Percentiles rank a stretch among this genome's conserved stretches.
phyloP scores from a whole-genome alignment of 179 eudicot genomes.

The Spergularia azorica region DNA sequence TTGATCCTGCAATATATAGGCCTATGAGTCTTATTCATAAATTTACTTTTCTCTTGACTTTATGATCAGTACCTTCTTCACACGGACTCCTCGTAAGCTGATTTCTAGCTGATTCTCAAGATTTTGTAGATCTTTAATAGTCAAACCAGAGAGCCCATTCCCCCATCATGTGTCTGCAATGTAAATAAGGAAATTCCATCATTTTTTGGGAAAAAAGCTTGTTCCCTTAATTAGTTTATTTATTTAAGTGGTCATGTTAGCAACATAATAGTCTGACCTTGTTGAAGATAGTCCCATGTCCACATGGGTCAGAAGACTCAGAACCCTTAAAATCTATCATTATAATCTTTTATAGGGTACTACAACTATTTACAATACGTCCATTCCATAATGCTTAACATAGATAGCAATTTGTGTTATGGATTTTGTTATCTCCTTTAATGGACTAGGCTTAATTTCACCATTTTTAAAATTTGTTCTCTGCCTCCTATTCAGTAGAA shows the following conservation, averaged over 20 bases:
- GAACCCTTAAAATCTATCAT: neutral
- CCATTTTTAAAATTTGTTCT: neutral
- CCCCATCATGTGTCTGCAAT: slow-evolving; percentile 46
- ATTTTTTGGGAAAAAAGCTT: neutral
- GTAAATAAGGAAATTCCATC: slow-evolving; percentile 7
- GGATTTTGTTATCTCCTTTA: slow-evolving; percentile 4
- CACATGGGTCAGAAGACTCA: too few species aligned
- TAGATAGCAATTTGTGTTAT: neutral
- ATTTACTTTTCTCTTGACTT: neutral
- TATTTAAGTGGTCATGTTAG: neutral
- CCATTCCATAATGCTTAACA: neutral
- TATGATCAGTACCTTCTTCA: slow-evolving; percentile 35
- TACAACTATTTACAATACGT: neutral
- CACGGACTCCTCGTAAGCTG: slow-evolving; percentile 46
- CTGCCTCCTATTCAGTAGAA: neutral
- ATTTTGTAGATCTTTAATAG: slow-evolving; percentile 41
- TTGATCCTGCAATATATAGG: slow-evolving; percentile 63
- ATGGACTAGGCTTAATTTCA: neutral
- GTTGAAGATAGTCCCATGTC: too few species aligned
- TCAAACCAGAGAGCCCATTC: slow-evolving; percentile 57
- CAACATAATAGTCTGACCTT: neutral
- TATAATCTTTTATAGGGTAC: neutral
- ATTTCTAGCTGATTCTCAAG: slow-evolving; percentile 47
- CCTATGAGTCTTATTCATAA: neutral
- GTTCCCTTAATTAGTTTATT: neutral